Evolutionary conservation across 2,329 filamentous ascomycete species (phyloP), one percentile per base, ranked within the genome.

Genomic region (Aaosphaeria pasadenensis): DNA sequence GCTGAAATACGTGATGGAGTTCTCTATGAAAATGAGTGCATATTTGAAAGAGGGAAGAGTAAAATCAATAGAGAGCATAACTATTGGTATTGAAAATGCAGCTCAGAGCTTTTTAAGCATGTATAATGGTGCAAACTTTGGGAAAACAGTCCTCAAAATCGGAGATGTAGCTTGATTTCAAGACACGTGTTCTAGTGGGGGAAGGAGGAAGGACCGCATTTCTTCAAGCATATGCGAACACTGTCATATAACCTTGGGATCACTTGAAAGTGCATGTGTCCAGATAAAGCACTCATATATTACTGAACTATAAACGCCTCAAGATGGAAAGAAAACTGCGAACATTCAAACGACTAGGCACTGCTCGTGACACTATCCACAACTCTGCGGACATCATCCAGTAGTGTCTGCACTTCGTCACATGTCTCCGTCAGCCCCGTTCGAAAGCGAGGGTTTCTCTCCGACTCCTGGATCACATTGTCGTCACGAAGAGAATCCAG

Each of bases 11-110:
- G 63, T 64, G 46, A 70, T 77, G 64, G 84, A 89, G 59, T 87
- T 90, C 69, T 84, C 87, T 72, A 74, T 86, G 72, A 86, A 84
- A 48, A 74, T 92, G 49, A 77, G 82, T 65, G 74, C 83, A 70
- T 90, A 87, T 86, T 77, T 94, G 52, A 77, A 79, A 41, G 87
- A 91, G 6, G 88, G 86, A n/a, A 83, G 77, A n/a, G 78, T 92
- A 74, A 87, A 87, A 75, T 78, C 81, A 45, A 83, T 85, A 71
- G 76, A 85, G 53, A 72, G 78, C 58, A 72, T 87, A 52, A 88
- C 84, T 1, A 76, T 84, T 39, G 87, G 88, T 24, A 89, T 92
- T 47, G 88, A 91, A 49, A 83, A 87, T 51, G 85, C 85, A 1
- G 75, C 81, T 3, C 79, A 89, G 52, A 88, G 84, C 0, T 75